These are phyloP conservation scores for Saccharomycopsis schoenii DNA, from an alignment of 805 yeast genomes.

Conservation along the genomic window DNA sequence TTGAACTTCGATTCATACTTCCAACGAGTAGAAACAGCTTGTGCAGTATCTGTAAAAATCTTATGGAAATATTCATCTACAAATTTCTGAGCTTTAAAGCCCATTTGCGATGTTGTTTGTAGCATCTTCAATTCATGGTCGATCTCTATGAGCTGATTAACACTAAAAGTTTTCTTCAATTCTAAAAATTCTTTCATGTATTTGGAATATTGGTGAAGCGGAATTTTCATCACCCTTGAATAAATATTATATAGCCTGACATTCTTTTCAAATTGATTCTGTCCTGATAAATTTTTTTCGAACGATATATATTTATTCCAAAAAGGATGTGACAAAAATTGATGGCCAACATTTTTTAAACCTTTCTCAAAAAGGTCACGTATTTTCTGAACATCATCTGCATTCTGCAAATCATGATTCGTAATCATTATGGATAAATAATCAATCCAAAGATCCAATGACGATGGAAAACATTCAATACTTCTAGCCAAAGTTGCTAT, in stretches of 20 bases:
- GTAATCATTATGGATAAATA: conserved; percentile 45
- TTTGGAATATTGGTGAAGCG: conserved; percentile 79
- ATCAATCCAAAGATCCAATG: conserved; percentile 62
- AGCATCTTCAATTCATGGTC: conserved; percentile 22
- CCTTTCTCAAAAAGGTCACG: conserved; percentile 41
- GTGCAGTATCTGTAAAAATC: conserved; percentile 38
- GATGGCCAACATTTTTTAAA: conserved; percentile 44
- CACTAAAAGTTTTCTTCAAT: conserved; percentile 14
- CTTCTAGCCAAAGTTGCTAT: conserved; percentile 32
- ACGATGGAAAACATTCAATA: conserved; percentile 42
- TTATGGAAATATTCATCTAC: conserved; percentile 36
- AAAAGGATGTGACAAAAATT: conserved; percentile 66
- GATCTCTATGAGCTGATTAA: conserved; percentile 14
- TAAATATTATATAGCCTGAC: conserved; percentile 33
- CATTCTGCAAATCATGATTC: conserved; percentile 26
- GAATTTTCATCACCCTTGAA: conserved; percentile 41
- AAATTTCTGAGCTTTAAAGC: conserved; percentile 22
- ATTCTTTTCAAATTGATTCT: conserved; percentile 25
- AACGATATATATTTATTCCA: conserved; percentile 76
- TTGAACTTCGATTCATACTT: conserved; percentile 55
- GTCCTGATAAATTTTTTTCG: conserved; percentile 30
- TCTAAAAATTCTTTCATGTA: conserved; percentile 41
- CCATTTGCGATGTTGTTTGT: conserved; percentile 22
- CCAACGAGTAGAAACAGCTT: conserved; percentile 54
- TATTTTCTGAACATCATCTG: conserved; percentile 24